Conservation (phyloP, 352 stramenopile species). For the Phytophthora foliorum region DNA sequence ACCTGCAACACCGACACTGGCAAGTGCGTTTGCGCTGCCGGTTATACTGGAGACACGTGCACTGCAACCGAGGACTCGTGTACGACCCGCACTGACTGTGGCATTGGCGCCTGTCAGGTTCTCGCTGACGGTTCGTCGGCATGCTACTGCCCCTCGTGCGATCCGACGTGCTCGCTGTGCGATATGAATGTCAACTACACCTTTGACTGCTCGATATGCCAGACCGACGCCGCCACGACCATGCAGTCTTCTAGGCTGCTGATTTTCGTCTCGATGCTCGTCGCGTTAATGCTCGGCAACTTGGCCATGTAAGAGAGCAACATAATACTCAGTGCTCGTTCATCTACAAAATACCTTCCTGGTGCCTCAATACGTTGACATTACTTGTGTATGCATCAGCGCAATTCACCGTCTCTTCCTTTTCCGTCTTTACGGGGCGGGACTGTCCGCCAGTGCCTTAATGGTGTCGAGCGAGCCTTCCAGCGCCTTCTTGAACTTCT, state of each 20-base stretch:
- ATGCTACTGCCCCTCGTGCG: slow-evolving; percentile 56
- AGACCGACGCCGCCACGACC: slow-evolving; percentile 8
- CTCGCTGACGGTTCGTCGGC: slow-evolving; percentile 53
- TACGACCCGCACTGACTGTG: slow-evolving; percentile 51
- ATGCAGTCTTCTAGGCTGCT: slow-evolving; percentile 32
- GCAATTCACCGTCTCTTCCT: background rate
- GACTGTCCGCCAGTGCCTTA: slow-evolving; percentile 73
- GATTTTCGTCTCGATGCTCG: slow-evolving; percentile 26
- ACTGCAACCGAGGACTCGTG: slow-evolving; percentile 59
- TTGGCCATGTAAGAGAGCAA: slow-evolving; percentile 29
- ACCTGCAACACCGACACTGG: slow-evolving; percentile 57
- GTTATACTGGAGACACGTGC: slow-evolving; percentile 62
- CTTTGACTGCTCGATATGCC: slow-evolving; percentile 40
- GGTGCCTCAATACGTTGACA: slow-evolving; percentile 10
- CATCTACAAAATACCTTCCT: background rate
- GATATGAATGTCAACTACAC: slow-evolving; percentile 42
- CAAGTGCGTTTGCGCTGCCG: slow-evolving; percentile 58
- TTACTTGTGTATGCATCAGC: slow-evolving; percentile 13
- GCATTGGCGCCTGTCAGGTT: slow-evolving; percentile 53
- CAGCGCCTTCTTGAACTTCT: slow-evolving; percentile 77
- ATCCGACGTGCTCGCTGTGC: slow-evolving; percentile 47
- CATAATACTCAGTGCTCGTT: background rate
- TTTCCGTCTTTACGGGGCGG: slow-evolving; percentile 41
- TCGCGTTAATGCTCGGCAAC: slow-evolving; percentile 27
- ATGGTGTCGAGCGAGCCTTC: slow-evolving; percentile 81